Evolutionary conservation across 2,329 filamentous ascomycete species (phyloP).

Genomic region (Aspergillus pseudoviridinutans): DNA sequence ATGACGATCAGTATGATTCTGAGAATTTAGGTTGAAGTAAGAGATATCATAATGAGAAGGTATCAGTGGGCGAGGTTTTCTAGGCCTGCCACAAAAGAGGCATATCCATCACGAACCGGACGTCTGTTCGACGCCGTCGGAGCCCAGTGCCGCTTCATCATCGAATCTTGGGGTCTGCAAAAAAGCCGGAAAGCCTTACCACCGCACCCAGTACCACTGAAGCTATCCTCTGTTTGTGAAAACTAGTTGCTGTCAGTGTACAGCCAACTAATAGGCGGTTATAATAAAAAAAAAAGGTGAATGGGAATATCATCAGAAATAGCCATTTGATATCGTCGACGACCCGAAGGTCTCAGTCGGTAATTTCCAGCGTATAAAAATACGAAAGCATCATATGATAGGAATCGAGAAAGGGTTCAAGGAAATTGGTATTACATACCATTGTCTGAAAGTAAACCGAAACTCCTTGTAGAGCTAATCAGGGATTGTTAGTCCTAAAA

Average conservation of each 20-base stretch:
- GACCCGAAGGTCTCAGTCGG: constrained; percentile 71
- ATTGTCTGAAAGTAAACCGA: constrained; percentile 2
- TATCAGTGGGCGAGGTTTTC: constrained; percentile 99
- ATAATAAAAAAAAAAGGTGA: constrained; percentile 15
- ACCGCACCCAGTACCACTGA: constrained; percentile 1
- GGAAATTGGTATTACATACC: constrained; percentile 28
- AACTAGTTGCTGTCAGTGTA: constrained; percentile 19
- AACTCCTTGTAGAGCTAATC: constrained; percentile 2
- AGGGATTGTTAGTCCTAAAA: constrained; percentile 15
- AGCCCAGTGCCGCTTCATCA: constrained; percentile 82
- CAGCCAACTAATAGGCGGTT: constrained; percentile 2
- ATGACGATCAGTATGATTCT: constrained; percentile 26
- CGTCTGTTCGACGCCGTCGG: constrained; percentile 61
- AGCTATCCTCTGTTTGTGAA: neutral
- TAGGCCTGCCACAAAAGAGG: constrained; percentile 95
- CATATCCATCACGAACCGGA: constrained; percentile 73
- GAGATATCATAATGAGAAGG: constrained; percentile 15
- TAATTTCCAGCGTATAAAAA: constrained; percentile 87
- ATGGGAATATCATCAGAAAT: constrained; percentile 60
- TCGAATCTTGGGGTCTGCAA: constrained; percentile 19
- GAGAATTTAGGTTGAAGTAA: constrained; percentile 15
- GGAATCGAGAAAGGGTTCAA: constrained; percentile 2
- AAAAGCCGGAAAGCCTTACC: constrained; percentile 20
- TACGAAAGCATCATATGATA: constrained; percentile 54
- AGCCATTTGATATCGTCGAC: constrained; percentile 82